Conservation (phyloP, 2,329 filamentous ascomycete genomes). For the Fusarium beomiforme region DNA sequence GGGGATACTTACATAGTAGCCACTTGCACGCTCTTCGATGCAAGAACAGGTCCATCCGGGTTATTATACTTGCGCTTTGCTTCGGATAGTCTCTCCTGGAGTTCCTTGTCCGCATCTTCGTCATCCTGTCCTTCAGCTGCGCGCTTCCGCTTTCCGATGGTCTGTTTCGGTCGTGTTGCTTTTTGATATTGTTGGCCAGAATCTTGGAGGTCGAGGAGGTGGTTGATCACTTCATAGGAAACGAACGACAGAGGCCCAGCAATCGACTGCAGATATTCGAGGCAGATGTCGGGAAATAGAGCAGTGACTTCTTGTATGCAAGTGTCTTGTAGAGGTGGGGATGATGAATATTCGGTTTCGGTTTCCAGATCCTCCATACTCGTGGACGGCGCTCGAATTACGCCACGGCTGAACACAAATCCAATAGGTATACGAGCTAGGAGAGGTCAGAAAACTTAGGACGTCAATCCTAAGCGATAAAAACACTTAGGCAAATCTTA, state of each 20-base stretch:
- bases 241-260: constrained; percentile 43
- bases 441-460: too few relatives aligned
- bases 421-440: too few relatives aligned
- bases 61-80: constrained; percentile 26
- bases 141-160: constrained; percentile 55
- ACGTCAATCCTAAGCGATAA: too few relatives aligned
- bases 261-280: constrained; percentile 47
- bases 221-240: constrained; percentile 46
- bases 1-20: constrained; percentile 17
- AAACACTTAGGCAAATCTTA: too few relatives aligned
- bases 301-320: constrained; percentile 28
- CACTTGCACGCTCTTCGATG: background rate
- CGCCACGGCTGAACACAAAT: background rate
- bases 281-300: constrained; percentile 60
- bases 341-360: background rate
- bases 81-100: constrained; percentile 15
- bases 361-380: constrained; percentile 16
- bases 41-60: background rate
- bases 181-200: constrained; percentile 48
- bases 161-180: constrained; percentile 41
- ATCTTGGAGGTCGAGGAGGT: constrained; percentile 54
- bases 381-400: too few relatives aligned
- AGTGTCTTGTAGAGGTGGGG: background rate
- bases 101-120: background rate
- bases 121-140: constrained; percentile 35